These are phyloP conservation scores for Sporisorium graminicola DNA, from an alignment of 1,284 basidiomycete species.

Conservation along the genomic window DNA sequence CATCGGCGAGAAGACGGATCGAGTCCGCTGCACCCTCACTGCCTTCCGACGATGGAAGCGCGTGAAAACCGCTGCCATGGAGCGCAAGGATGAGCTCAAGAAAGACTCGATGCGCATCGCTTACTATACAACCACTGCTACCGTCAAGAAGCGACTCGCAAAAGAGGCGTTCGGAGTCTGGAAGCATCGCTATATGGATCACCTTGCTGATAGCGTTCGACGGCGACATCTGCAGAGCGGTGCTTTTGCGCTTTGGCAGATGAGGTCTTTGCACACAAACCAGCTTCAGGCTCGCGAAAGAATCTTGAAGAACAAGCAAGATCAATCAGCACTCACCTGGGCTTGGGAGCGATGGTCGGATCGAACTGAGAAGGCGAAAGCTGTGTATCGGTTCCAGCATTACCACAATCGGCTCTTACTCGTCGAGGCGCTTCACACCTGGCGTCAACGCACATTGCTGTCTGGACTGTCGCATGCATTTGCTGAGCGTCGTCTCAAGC, in stretches of 20 bases:
- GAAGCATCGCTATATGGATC: slow-evolving; percentile 12
- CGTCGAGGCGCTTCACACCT: slow-evolving; percentile 15
- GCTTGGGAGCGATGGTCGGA: slow-evolving; percentile 35
- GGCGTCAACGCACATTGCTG: slow-evolving; percentile 34
- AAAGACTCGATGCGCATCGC: slow-evolving; percentile 39
- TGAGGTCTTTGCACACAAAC: slow-evolving; percentile 21
- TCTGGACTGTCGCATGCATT: slow-evolving; percentile 41
- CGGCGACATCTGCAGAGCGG: slow-evolving; percentile 41
- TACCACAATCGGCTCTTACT: slow-evolving; percentile 25
- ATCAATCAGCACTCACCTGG: slow-evolving; percentile 6
- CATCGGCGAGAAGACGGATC: slow-evolving; percentile 32
- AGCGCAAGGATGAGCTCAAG: slow-evolving; percentile 38
- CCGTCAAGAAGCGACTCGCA: slow-evolving; percentile 17
- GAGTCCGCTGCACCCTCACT: slow-evolving; percentile 47
- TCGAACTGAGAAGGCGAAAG: slow-evolving; percentile 12
- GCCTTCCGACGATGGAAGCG: slow-evolving; percentile 50
- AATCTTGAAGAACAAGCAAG: slow-evolving; percentile 5
- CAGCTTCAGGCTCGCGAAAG: slow-evolving; percentile 28
- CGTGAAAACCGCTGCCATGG: neutral
- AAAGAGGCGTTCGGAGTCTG: slow-evolving; percentile 21
- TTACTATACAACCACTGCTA: slow-evolving; percentile 24
- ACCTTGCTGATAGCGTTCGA: slow-evolving; percentile 31
- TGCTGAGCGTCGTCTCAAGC: slow-evolving; percentile 35
- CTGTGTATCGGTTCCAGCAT: slow-evolving; percentile 17
- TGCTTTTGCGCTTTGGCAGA: slow-evolving; percentile 51